Evolutionary conservation across 148 eudicot species (phyloP), one percentile per base, ranked within the genome.

Genomic region (Camellia granthamiana): DNA sequence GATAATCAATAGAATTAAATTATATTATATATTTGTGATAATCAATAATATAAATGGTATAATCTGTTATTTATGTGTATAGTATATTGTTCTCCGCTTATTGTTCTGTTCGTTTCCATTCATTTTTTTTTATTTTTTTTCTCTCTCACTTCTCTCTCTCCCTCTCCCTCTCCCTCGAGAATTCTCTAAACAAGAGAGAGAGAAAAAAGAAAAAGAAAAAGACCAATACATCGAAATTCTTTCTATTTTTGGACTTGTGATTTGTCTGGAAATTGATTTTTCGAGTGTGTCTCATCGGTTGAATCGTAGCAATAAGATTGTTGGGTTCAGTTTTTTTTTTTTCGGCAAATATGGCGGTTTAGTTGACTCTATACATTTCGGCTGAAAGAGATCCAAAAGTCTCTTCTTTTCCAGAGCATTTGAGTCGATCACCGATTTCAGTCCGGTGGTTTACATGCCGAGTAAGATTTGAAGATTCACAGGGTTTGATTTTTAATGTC

Each of bases 71-170:
- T 2, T 51, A 43, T 46, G 49, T 6, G 13, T 56, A 19, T 77
- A 38, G 46, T 30, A 19, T 77, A 38, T 23, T 16, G 51, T 72
- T 79, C 69, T 58, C 61, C 30, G 76, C 59, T 38, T 11, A 47
- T 72, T 80, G 80, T 76, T 79, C n/a, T 78, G 69, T 83, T 84
- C 77, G 83, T 80, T 84, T 84, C 74, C 77, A 64, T 76, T 77
- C 78, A 69, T 49, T n/a, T 79, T 8, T 46, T 56, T 76, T 8
- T n/a, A n/a, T n/a, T n/a, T n/a, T 15, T 3, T 59, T 60, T 71
- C 19, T 43, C 30, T 71, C 38, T 58, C 38, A 52, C 19, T 54
- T 72, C 4, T 19, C 79, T 47, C 44, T 23, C 77, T 70, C 76
- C 44, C 19, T 43, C n/a, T 7, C 38, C 21, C 64, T 13, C 52